Evolutionary conservation across 768 basidiomycete genomes (phyloP), one percentile per base, ranked within the genome.

Genomic region (Cytidiella melzeri): DNA sequence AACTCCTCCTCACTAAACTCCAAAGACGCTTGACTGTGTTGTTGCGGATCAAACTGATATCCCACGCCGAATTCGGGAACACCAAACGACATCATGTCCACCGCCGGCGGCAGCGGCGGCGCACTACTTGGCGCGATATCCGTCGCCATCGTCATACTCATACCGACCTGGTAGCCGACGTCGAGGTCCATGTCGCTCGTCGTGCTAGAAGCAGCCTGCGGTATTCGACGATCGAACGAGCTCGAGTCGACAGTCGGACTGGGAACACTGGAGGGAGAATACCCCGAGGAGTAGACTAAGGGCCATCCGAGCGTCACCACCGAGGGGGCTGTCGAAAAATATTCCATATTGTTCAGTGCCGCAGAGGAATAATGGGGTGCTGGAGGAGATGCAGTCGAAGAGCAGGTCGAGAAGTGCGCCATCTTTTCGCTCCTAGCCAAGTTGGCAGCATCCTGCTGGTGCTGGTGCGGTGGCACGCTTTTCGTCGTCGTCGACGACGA

Each of bases 141-240:
- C 30, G 72, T 67, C 20, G 69, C 58, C 68, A 75, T 72, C 15
- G 67, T 70, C 18, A 69, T 57, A 41, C 67, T 67, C 55, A 66
- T 61, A 23, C 57, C 56, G 37, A 48, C 40, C 40, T 55, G 38
- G 45, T 48, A 20, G 7, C 50, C 50, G 36, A 46, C 38, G 44
- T 51, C 50, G 42, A 53, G 37, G 46, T 56, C 53, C 52, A 55
- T 52, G n/a, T 55, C 49, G 48, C 50, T 39, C 51, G 47, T 18
- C n/a, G 26, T 23, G 25, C 46, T 7, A 34, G 30, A 34, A 43
- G 48, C n/a, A 41, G 45, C 30, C 36, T 60, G 49, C 45, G 44
- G 43, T 7, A 34, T 34, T 53, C 37, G 51, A 53, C 27, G 46
- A 21, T 39, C 48, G 42, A 48, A 44, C 39, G 45, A 43, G 26